phyloP scores from a whole-genome alignment of 2,329 filamentous ascomycete species.

The Capronia epimyces region DNA sequence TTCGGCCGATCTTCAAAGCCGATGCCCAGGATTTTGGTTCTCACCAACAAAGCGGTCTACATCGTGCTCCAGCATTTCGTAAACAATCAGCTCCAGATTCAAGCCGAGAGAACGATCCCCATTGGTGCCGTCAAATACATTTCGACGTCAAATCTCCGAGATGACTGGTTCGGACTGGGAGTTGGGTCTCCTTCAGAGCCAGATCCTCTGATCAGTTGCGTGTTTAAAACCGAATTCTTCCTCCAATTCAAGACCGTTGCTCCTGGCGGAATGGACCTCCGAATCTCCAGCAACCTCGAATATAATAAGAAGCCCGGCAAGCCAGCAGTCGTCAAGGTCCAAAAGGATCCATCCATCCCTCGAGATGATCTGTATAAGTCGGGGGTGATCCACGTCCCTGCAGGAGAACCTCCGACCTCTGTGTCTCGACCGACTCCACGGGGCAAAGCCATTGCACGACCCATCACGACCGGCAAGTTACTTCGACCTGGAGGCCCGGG shows the following conservation, averaged over 20 bases:
- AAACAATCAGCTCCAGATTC: slow-evolving; percentile 75
- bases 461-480: slow-evolving; percentile 88
- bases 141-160: slow-evolving; percentile 70
- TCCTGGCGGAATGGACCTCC: slow-evolving; percentile 73
- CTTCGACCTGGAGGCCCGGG: slow-evolving; percentile 84
- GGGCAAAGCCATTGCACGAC: slow-evolving; percentile 77
- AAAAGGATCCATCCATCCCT: slow-evolving; percentile 74
- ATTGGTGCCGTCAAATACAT: slow-evolving; percentile 86
- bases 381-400: slow-evolving; percentile 77
- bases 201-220: slow-evolving; percentile 86
- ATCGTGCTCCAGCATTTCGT: slow-evolving; percentile 78
- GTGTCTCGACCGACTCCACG: slow-evolving; percentile 79
- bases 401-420: slow-evolving; percentile 77
- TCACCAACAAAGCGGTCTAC: slow-evolving; percentile 84
- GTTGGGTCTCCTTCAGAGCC: slow-evolving; percentile 85
- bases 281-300: slow-evolving; percentile 77
- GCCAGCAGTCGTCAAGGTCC: slow-evolving; percentile 76
- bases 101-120: slow-evolving; percentile 73
- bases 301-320: slow-evolving; percentile 98
- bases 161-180: slow-evolving; percentile 95
- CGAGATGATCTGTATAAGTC: slow-evolving; percentile 88
- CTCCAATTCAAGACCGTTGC: slow-evolving; percentile 80
- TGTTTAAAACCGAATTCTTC: slow-evolving; percentile 96
- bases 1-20: slow-evolving; percentile 95
- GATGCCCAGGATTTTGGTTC: slow-evolving; percentile 73